phyloP scores from a whole-genome alignment of 2,329 filamentous ascomycete species.

The Verticillium nubilum region DNA sequence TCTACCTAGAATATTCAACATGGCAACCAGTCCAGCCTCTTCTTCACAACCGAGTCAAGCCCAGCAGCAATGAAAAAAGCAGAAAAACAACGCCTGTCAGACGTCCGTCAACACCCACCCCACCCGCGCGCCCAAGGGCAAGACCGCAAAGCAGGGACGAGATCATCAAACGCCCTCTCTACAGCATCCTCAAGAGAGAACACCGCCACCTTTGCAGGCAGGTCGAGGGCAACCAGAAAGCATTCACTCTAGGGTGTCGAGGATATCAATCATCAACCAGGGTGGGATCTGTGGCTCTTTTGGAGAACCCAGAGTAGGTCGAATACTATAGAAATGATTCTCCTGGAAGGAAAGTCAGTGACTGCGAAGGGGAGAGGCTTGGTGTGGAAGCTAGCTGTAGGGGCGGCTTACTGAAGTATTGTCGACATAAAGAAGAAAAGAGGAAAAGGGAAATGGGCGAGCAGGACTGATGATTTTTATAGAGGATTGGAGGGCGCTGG shows the following conservation, averaged over 20 bases:
- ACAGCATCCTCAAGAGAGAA: too few relatives aligned
- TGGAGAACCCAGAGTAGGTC: slow-evolving; percentile 88
- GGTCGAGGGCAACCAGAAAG: too few relatives aligned
- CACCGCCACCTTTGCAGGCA: too few relatives aligned
- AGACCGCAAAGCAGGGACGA: too few relatives aligned
- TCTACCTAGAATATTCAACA: too few relatives aligned
- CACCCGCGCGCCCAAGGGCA: slow-evolving; percentile 70
- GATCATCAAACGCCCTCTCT: too few relatives aligned
- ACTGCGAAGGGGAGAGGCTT: background rate
- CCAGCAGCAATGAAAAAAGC: slow-evolving; percentile 33
- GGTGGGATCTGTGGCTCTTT: slow-evolving; percentile 90
- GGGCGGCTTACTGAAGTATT: slow-evolving; percentile 50
- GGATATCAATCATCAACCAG: slow-evolving; percentile 73
- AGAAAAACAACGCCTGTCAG: slow-evolving; percentile 65
- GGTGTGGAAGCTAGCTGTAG: slow-evolving; percentile 10
- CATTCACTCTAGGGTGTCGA: too few relatives aligned
- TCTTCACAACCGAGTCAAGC: background rate
- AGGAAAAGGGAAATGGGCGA: slow-evolving; percentile 28
- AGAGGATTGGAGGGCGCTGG: slow-evolving; percentile 14
- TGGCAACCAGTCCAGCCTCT: too few relatives aligned
- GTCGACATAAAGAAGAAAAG: slow-evolving; percentile 52
- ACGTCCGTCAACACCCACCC: slow-evolving; percentile 85
- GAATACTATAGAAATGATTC: slow-evolving; percentile 99
- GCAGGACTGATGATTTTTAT: slow-evolving; percentile 31
- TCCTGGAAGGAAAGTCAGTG: slow-evolving; percentile 34